Evolutionary conservation across 805 yeast genomes (phyloP).

Genomic region (Wickerhamiella sergipiensis): DNA sequence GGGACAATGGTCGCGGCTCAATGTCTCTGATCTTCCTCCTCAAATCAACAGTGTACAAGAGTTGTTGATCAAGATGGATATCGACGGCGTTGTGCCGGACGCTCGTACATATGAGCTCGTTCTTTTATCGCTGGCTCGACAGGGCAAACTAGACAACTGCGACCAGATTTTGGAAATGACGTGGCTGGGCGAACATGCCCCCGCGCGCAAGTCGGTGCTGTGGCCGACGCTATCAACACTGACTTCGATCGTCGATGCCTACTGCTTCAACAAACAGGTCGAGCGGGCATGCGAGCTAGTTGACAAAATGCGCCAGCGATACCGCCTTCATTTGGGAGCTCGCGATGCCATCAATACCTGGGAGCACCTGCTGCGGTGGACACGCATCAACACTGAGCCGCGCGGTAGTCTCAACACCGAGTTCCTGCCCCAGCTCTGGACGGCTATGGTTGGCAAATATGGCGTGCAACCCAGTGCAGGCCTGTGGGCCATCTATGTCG

Average conservation of each 20-base stretch:
- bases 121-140: constrained; percentile 21
- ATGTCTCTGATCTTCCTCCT: constrained; percentile 10
- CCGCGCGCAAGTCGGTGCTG: constrained; percentile 7
- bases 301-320: constrained; percentile 7
- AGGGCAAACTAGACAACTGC: constrained; percentile 15
- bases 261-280: constrained; percentile 16
- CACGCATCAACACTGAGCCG: constrained; percentile 9
- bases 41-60: constrained; percentile 13
- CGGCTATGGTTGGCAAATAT: constrained; percentile 2
- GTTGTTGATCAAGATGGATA: constrained; percentile 18
- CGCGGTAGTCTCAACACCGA: constrained; percentile 6
- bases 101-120: constrained; percentile 23
- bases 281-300: constrained; percentile 16
- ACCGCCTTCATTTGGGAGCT: constrained; percentile 11
- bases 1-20: background rate
- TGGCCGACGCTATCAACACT: constrained; percentile 16
- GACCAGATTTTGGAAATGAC: constrained; percentile 15
- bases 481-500: constrained; percentile 11
- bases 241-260: constrained; percentile 17
- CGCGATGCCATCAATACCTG: constrained; percentile 14
- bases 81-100: constrained; percentile 21
- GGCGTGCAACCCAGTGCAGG: constrained; percentile 11
- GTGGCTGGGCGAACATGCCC: constrained; percentile 17
- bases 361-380: constrained; percentile 17
- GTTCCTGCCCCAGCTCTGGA: constrained; percentile 13